Evolutionary conservation across 83 land plant species (phyloP).

Genomic region (Picea abies): DNA sequence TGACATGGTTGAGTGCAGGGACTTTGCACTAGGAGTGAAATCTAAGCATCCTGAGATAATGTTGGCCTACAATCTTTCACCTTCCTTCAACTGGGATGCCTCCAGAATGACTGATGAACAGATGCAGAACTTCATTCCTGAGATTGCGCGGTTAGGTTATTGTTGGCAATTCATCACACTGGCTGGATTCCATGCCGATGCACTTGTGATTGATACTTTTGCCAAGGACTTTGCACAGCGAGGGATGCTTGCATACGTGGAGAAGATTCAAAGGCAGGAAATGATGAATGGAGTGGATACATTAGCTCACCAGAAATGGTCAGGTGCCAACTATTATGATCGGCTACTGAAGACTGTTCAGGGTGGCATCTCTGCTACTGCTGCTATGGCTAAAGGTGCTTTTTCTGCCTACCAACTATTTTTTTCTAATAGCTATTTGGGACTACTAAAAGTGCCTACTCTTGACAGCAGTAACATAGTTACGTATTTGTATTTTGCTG

Average conservation of each 20-base stretch:
- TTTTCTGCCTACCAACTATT: not conserved
- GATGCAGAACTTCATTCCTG: slow-evolving; percentile 81
- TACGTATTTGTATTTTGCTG: not conserved
- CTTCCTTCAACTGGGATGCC: slow-evolving; percentile 98
- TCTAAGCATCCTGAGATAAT: slow-evolving; percentile 68
- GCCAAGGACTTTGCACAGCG: slow-evolving; percentile 78
- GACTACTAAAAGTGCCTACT: not conserved
- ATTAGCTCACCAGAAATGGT: slow-evolving; percentile 95
- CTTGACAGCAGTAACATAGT: not conserved
- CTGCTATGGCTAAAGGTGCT: slow-evolving; percentile 86
- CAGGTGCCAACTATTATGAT: slow-evolving; percentile 93
- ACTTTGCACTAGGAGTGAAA: slow-evolving; percentile 69
- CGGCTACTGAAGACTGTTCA: slow-evolving; percentile 82
- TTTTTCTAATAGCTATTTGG: not conserved
- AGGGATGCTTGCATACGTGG: slow-evolving; percentile 94
- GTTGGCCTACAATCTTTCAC: slow-evolving; percentile 91
- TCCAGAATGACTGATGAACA: slow-evolving; percentile 81
- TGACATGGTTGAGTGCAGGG: slow-evolving; percentile 60
- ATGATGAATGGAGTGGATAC: slow-evolving; percentile 82
- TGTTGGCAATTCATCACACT: slow-evolving; percentile 94
- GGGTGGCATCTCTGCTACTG: slow-evolving; percentile 89
- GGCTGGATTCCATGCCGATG: slow-evolving; percentile 86
- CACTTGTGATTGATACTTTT: slow-evolving; percentile 71
- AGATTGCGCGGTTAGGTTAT: slow-evolving; percentile 73
- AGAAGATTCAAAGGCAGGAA: slow-evolving; percentile 92